Percentiles rank a stretch among this genome's conserved stretches.
phyloP scores from a whole-genome alignment of 306 rosid species.

The Glycine soja region DNA sequence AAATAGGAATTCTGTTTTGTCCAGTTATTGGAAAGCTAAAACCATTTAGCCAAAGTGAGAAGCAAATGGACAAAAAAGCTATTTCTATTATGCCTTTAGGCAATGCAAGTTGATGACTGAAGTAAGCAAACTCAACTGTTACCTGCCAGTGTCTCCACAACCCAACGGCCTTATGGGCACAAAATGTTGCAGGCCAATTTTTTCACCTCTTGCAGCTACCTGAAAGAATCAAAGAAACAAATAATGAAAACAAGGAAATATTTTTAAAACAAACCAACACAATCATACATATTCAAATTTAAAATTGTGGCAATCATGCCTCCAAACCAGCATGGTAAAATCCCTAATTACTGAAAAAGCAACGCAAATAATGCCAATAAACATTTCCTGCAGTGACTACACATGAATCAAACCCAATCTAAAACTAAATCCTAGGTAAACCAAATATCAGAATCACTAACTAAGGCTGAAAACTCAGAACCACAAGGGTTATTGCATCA shows the following conservation, averaged over 20 bases:
- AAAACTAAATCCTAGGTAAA: neutral
- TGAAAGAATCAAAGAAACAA: slow-evolving; percentile 44
- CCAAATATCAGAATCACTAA: neutral
- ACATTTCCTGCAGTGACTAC: neutral
- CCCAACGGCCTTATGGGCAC: slow-evolving; percentile 87
- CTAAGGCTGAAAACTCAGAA: too few relatives aligned
- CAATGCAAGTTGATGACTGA: neutral
- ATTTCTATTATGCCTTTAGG: neutral
- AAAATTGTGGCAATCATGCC: neutral
- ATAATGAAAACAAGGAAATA: slow-evolving; percentile 23
- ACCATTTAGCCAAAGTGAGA: neutral
- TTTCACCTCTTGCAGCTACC: slow-evolving; percentile 71
- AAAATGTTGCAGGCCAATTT: slow-evolving; percentile 83
- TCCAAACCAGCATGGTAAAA: neutral
- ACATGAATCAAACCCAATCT: neutral
- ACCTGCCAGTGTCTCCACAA: slow-evolving; percentile 98
- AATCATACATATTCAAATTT: slow-evolving; percentile 31
- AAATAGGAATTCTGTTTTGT: neutral
- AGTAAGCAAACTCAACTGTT: neutral
- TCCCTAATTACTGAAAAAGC: neutral
- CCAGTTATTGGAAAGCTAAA: neutral
- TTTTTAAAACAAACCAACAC: slow-evolving; percentile 23
- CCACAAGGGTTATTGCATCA: too few relatives aligned
- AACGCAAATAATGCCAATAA: neutral
- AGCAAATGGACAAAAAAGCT: neutral